Base-by-base conservation (phyloP, 129 eudicot species). In the Centrapalus pauciflorus region DNA sequence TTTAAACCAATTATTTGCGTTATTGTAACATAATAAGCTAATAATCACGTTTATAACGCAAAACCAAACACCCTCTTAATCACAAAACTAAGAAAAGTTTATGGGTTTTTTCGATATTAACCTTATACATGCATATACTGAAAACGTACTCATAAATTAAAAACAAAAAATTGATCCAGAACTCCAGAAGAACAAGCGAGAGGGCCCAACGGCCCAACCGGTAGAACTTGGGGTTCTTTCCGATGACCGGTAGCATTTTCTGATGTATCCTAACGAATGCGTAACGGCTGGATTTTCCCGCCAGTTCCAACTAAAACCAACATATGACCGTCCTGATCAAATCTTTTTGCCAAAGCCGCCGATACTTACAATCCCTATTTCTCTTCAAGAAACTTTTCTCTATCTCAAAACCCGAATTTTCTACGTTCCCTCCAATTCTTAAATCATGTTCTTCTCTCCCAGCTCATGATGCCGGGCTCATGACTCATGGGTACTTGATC, bases 381-480 rank as follows among this genome's bases (percentile, higher is more conserved):
- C 45, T 79, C 16, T 63, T 75, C 70, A 80, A 57, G 74, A 80
- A 65, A 48, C 55, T 71, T 58, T 51, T 62, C 21, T 48, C 28
- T 66, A 4, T 35, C 13, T 68, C 80, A 49, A 33, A 67, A 60
- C 67, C 67, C 25, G 69, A 69, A 33, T 28, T 73, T 55, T 73
- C 69, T 46, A 54, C 67, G 16, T 60, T 73, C 20, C 72, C 76
- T 67, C 58, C 70, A 7, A 10, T 64, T 20, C 63, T 75, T 56
- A 38, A 58, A 2, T 64, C 84, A 35, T 80, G 76, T 80, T 50
- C 64, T 45, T 63, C 41, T 29, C 27, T 67, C 33, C 49, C 71
- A 27, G 35, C 19, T 35, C 58, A 30, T 25, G 55, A 67, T 61
- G 20, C 45, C 32, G 72, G 76, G 3, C 21, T 30, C 23, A 19